Conservation (phyloP, 345 rosid genomes). For the Populus simonii region DNA sequence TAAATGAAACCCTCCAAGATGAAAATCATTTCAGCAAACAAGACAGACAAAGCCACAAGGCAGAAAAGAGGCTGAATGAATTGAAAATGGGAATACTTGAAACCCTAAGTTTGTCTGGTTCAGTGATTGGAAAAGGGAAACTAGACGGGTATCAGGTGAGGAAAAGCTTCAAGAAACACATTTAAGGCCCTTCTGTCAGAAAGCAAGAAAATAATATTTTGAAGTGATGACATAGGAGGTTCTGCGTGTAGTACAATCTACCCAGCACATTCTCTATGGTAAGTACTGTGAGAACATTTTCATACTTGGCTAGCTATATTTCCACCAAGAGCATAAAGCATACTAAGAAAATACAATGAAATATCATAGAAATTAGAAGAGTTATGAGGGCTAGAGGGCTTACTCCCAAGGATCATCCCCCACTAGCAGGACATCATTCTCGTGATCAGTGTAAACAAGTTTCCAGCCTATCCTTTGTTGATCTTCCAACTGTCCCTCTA, state of each 20-base stretch:
- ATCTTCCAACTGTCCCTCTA: constrained; percentile 78
- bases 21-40: too few relatives aligned
- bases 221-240: too few relatives aligned
- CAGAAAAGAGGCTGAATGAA: background rate
- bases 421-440: constrained; percentile 65
- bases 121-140: too few relatives aligned
- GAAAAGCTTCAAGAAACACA: too few relatives aligned
- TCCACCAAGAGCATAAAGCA: background rate
- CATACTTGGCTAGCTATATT: too few relatives aligned
- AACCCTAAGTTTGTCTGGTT: too few relatives aligned
- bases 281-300: too few relatives aligned
- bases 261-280: background rate
- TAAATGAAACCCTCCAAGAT: too few relatives aligned
- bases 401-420: constrained; percentile 93
- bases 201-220: background rate
- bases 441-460: constrained; percentile 74
- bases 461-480: constrained; percentile 69
- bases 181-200: too few relatives aligned
- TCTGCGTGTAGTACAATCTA: background rate
- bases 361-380: background rate
- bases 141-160: too few relatives aligned
- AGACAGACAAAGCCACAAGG: too few relatives aligned
- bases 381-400: constrained; percentile 18
- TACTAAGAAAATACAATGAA: background rate
- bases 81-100: too few relatives aligned